Conservation (phyloP, 2,329 filamentous ascomycete genomes). For the Arachnomyces sp. region DNA sequence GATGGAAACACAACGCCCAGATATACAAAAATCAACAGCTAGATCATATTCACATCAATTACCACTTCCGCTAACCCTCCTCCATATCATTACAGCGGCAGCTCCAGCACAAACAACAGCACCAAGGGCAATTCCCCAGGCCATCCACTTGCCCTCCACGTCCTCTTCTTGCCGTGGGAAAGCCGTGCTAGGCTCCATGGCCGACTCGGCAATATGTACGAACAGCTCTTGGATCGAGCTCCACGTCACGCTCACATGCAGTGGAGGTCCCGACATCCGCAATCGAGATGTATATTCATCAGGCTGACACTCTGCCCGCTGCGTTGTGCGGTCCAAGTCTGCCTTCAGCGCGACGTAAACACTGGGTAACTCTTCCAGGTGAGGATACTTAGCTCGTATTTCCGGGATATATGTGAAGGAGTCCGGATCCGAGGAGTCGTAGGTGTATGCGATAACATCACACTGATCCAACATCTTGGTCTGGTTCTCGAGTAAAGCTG, state of each 20-base stretch:
- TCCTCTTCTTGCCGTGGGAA: conserved; percentile 89
- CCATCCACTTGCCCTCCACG: conserved; percentile 64
- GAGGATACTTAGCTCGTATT: conserved; percentile 67
- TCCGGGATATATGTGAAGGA: conserved; percentile 88
- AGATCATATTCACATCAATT: conserved; percentile 12
- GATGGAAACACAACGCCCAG: neutral
- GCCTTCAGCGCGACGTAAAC: conserved; percentile 93
- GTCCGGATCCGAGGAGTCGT: conserved; percentile 94
- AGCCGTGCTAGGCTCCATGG: conserved; percentile 77
- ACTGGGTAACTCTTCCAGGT: conserved; percentile 79
- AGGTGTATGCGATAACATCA: conserved; percentile 89
- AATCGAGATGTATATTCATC: conserved; percentile 80
- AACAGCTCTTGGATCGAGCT: conserved; percentile 89
- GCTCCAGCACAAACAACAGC: conserved; percentile 55
- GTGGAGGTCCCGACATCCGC: conserved; percentile 73
- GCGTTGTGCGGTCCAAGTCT: conserved; percentile 93
- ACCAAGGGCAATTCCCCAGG: conserved; percentile 75
- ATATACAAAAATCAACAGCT: neutral
- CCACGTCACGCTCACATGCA: conserved; percentile 95
- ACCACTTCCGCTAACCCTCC: conserved; percentile 35
- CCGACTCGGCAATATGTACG: conserved; percentile 81
- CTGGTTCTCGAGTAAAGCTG: conserved; percentile 85
- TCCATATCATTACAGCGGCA: conserved; percentile 54
- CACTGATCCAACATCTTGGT: conserved; percentile 76
- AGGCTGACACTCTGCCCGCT: conserved; percentile 80